Conservation (phyloP, 1,284 basidiomycete species). For the Naganishia sp. region DNA sequence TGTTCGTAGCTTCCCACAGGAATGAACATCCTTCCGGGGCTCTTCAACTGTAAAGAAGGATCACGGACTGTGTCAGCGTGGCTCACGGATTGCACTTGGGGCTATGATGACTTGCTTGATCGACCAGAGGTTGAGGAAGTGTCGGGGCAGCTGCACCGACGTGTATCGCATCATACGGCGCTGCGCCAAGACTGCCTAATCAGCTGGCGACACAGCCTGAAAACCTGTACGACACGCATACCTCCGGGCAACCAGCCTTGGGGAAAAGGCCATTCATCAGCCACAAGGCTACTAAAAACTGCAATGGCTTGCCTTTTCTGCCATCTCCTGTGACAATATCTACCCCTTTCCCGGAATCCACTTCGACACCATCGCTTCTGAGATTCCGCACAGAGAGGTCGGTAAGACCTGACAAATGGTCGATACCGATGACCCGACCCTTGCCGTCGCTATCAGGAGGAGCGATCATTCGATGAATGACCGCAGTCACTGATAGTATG, state of each 20-base stretch:
- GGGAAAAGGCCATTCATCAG: background rate
- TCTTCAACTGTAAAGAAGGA: background rate
- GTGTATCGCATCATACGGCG: conserved; percentile 85
- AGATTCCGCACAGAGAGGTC: conserved; percentile 72
- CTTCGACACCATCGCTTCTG: conserved; percentile 61
- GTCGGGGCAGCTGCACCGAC: conserved; percentile 87
- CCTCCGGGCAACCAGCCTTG: background rate
- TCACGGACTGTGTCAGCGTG: background rate
- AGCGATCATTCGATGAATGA: conserved; percentile 71
- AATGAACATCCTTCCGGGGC: conserved; percentile 88
- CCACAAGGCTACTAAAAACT: background rate
- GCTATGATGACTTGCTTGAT: conserved; percentile 52
- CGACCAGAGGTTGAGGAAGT: conserved; percentile 71
- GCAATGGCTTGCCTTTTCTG: conserved; percentile 62
- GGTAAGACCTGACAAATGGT: conserved; percentile 80
- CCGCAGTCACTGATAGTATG: conserved; percentile 56
- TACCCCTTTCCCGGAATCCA: conserved; percentile 62
- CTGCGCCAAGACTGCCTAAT: conserved; percentile 47
- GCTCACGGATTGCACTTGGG: no score
- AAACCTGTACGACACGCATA: background rate
- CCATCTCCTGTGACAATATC: conserved; percentile 77
- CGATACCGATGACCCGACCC: conserved; percentile 78
- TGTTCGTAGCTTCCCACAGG: conserved; percentile 69
- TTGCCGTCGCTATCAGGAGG: conserved; percentile 38
- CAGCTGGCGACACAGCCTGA: background rate